These are phyloP conservation scores for Durio zibethinus DNA, from an alignment of 345 rosid genomes.

Conservation along the genomic window DNA sequence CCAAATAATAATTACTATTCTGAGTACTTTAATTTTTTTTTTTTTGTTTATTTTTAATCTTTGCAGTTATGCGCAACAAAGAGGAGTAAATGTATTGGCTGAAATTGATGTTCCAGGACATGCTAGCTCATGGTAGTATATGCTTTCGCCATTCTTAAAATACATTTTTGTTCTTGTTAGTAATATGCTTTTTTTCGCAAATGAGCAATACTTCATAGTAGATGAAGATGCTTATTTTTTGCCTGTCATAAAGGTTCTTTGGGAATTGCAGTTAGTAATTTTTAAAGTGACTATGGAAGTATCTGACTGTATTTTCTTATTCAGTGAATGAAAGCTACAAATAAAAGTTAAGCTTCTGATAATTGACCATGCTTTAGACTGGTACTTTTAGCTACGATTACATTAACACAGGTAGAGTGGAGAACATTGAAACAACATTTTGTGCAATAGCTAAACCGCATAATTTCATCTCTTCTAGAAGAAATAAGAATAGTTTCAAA, in stretches of 20 bases:
- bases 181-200: conserved; percentile 14
- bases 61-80: conserved; percentile 52
- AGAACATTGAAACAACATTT: neutral
- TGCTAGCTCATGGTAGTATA: conserved; percentile 59
- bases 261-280: neutral
- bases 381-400: neutral
- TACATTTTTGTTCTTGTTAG: neutral
- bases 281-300: neutral
- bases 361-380: neutral
- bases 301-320: neutral
- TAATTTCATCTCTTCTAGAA: conserved; percentile 1
- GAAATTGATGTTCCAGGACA: conserved; percentile 84
- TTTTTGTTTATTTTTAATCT: conserved; percentile 2
- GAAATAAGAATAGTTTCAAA: neutral
- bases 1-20: neutral
- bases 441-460: neutral
- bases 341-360: neutral
- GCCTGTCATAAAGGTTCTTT: neutral
- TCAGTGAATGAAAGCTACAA: neutral
- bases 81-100: conserved; percentile 65
- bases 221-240: neutral
- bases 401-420: neutral
- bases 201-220: neutral
- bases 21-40: conserved; percentile 6
- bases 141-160: conserved; percentile 10